These are phyloP conservation scores for Plenodomus lindquistii DNA, from an alignment of 2,329 filamentous ascomycete genomes.

Conservation along the genomic window DNA sequence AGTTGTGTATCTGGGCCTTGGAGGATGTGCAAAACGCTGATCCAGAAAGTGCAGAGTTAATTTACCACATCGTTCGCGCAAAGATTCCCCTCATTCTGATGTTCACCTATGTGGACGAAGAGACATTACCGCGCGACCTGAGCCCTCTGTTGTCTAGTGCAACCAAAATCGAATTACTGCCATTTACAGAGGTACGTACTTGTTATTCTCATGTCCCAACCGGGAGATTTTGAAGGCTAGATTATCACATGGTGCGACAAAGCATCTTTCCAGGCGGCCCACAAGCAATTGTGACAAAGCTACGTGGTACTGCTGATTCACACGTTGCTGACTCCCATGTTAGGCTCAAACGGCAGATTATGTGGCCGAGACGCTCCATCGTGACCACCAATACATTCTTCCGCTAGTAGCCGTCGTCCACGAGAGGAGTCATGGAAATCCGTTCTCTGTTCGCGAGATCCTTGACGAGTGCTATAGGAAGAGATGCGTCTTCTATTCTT, in stretches of 20 bases:
- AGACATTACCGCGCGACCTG: constrained; percentile 43
- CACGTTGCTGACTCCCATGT: background rate
- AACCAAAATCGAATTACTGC: constrained; percentile 72
- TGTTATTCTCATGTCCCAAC: background rate
- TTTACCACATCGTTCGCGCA: constrained; percentile 76
- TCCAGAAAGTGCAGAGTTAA: constrained; percentile 80
- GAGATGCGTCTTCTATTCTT: constrained; percentile 89
- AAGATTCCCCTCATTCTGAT: constrained; percentile 73
- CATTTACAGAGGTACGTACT: constrained; percentile 65
- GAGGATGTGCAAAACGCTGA: constrained; percentile 93
- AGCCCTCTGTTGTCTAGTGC: constrained; percentile 41
- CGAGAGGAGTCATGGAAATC: constrained; percentile 85
- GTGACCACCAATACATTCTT: constrained; percentile 70
- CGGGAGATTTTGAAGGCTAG: background rate
- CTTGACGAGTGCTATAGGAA: constrained; percentile 84
- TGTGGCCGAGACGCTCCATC: constrained; percentile 78
- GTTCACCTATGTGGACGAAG: constrained; percentile 62
- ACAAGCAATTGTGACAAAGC: background rate
- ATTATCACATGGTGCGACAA: background rate
- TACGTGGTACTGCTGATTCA: background rate
- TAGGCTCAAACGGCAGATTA: constrained; percentile 74
- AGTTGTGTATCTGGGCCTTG: constrained; percentile 84
- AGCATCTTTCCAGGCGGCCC: background rate
- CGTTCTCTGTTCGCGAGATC: constrained; percentile 91
- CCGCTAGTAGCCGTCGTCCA: constrained; percentile 83